Base-by-base conservation (phyloP, 495 filamentous ascomycete genomes). In the Darksidea phi region DNA sequence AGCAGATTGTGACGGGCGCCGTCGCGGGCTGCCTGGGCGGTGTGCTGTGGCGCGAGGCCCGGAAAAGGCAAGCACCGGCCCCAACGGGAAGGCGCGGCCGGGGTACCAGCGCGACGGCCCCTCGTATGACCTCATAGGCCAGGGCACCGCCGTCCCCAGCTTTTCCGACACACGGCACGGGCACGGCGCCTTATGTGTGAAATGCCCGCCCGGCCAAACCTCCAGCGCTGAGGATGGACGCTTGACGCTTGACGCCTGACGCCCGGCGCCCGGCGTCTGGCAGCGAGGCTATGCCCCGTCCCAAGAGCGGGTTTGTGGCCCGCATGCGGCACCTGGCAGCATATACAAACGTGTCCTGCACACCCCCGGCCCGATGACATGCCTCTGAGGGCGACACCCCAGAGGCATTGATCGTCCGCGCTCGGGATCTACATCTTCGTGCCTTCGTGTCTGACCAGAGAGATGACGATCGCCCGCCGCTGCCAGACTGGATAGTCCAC, bases 401-500 rank as follows among this genome's bases (percentile, higher is more conserved):
- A 1, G 32, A 21, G 43, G 46, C 34, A 52, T 51, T 47, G 47
- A 63, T 63, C 46, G 47, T 21, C 54, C 28, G n/a, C 17, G 10
- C 34, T 37, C 48, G 48, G 43, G 48, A 32, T 24, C 20, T 52
- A 17, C 13, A 46, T 52, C 17, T 41, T 59, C 28, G 25, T 34
- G 48, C 34, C 21, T 17, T 20, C 26, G 28, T 18, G 45, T 50
- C 45, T 57, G 60, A 63, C 58, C n/a, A 43, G 41, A 45, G 34
- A 57, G 59, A 56, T 57, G 60, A 57, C 6, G 60, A 63, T 63
- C 60, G 48, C 20, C 60, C 36, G 20, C 46, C 43, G 47, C 41
- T 13, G 17, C n/a, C 52, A 43, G 59, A 28, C 4, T 63, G 51
- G 6, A 63, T 45, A 52, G 23, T 32, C 20, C 17, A 24, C 12